These are phyloP conservation scores for Pichia sp. DNA, from an alignment of 1,139 yeast genomes.

Conservation along the genomic window DNA sequence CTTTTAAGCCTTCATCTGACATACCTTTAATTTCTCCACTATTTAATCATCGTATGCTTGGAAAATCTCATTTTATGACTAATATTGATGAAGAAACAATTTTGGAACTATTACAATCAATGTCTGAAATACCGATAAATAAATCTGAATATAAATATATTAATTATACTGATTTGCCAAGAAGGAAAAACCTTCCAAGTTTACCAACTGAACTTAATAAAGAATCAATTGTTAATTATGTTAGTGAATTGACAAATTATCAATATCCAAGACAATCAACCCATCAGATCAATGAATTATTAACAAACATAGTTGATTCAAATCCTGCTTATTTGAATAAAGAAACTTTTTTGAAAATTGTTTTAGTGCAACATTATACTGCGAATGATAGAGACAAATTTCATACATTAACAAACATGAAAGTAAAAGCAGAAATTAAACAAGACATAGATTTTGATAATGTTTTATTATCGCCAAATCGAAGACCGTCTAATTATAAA, in stretches of 20 bases:
- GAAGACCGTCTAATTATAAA: constrained; percentile 14
- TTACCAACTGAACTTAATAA: constrained; percentile 12
- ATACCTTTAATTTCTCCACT: constrained; percentile 12
- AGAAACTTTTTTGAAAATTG: constrained; percentile 18
- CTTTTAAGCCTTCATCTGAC: not conserved
- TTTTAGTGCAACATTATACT: constrained; percentile 18
- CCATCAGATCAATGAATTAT: constrained; percentile 11
- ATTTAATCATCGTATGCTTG: constrained; percentile 10
- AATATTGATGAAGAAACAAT: constrained; percentile 18
- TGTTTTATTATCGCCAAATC: constrained; percentile 17
- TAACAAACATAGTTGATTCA: constrained; percentile 13
- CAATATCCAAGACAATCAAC: constrained; percentile 12
- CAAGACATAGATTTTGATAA: constrained; percentile 27
- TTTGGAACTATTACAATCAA: constrained; percentile 16
- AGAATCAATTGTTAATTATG: constrained; percentile 15
- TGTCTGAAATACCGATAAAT: constrained; percentile 20
- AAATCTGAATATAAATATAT: constrained; percentile 15
- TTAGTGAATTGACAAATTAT: constrained; percentile 16
- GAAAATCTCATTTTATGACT: constrained; percentile 10
- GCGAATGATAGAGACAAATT: constrained; percentile 15
- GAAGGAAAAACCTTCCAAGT: constrained; percentile 15
- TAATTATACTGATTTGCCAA: constrained; percentile 18
- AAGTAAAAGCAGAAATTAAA: constrained; percentile 13
- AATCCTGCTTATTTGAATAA: constrained; percentile 17
- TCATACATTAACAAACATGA: constrained; percentile 20